These are phyloP conservation scores for Neocatenulostroma microsporum DNA, from an alignment of 2,329 filamentous ascomycete species.

Conservation along the genomic window DNA sequence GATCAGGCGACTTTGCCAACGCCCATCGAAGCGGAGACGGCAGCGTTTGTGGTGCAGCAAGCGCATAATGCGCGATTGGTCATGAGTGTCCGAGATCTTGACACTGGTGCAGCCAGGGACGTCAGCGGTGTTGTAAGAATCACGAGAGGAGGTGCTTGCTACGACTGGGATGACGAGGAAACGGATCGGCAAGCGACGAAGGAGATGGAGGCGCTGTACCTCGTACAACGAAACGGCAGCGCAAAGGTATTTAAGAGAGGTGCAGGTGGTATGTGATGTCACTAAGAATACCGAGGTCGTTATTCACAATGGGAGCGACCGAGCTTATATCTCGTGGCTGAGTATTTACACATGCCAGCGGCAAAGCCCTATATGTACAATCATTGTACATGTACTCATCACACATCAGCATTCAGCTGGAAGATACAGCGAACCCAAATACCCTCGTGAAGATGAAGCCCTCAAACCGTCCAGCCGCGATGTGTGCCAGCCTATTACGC, in stretches of 20 bases:
- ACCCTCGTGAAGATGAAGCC: no score
- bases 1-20: conserved; percentile 38
- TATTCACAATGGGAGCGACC: no score
- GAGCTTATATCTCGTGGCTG: no score
- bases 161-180: conserved; percentile 9
- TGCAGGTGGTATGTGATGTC: no score
- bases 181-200: conserved; percentile 17
- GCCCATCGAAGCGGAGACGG: conserved; percentile 61
- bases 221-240: conserved; percentile 67
- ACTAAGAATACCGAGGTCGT: no score
- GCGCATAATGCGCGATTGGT: conserved; percentile 70
- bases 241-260: conserved; percentile 82
- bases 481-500: no score
- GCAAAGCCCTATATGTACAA: no score
- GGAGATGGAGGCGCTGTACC: conserved; percentile 71
- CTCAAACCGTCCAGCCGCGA: no score
- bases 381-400: no score
- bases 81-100: conserved; percentile 65
- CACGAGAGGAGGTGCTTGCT: conserved; percentile 49
- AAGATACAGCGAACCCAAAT: no score
- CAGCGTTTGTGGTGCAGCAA: conserved; percentile 60
- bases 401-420: no score
- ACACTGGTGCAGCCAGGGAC: conserved; percentile 82
- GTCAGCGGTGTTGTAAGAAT: conserved; percentile 81
- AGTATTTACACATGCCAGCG: no score